Conservation (phyloP, 2,329 filamentous ascomycete species). For the Arthrobotrys sinensis region DNA sequence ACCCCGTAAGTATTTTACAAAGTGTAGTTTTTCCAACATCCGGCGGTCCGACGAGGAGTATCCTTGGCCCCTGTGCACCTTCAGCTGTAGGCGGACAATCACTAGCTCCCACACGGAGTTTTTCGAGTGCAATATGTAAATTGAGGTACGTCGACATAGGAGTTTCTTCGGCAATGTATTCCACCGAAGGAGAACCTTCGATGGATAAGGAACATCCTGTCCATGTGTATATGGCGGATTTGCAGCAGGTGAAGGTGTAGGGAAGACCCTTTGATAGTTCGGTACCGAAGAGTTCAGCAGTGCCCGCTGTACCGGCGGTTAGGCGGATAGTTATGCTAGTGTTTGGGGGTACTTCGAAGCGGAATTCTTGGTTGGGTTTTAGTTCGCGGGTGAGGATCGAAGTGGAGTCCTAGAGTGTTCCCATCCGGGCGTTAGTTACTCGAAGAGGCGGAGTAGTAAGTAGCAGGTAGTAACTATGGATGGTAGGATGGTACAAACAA, state of each 20-base stretch:
- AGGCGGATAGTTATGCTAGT: slow-evolving; percentile 45
- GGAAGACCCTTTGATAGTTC: slow-evolving; percentile 86
- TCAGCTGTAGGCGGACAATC: slow-evolving; percentile 51
- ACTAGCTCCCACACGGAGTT: slow-evolving; percentile 75
- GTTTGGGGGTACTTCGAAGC: slow-evolving; percentile 50
- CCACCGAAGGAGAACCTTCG: slow-evolving; percentile 73
- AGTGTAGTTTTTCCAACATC: slow-evolving; percentile 87
- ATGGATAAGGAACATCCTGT: slow-evolving; percentile 90
- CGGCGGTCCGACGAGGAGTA: slow-evolving; percentile 84
- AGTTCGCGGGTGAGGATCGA: slow-evolving; percentile 47
- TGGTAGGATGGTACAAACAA: slow-evolving; percentile 62
- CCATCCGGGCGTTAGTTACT: not conserved
- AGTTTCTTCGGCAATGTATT: slow-evolving; percentile 79
- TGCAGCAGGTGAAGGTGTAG: slow-evolving; percentile 85
- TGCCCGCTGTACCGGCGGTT: slow-evolving; percentile 71
- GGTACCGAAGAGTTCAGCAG: slow-evolving; percentile 93
- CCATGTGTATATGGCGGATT: slow-evolving; percentile 92
- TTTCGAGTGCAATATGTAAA: slow-evolving; percentile 87
- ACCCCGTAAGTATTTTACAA: slow-evolving; percentile 81
- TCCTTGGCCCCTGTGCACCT: slow-evolving; percentile 77
- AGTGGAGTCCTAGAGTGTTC: slow-evolving; percentile 16
- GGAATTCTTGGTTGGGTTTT: slow-evolving; percentile 58
- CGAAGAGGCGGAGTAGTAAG: not conserved
- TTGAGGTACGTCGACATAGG: slow-evolving; percentile 86
- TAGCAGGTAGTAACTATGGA: not conserved